A percentile compares a stretch with the other conserved stretches of the same genome.
phyloP scores from a whole-genome alignment of 495 filamentous ascomycete species.

The Mycothermus thermophilus region DNA sequence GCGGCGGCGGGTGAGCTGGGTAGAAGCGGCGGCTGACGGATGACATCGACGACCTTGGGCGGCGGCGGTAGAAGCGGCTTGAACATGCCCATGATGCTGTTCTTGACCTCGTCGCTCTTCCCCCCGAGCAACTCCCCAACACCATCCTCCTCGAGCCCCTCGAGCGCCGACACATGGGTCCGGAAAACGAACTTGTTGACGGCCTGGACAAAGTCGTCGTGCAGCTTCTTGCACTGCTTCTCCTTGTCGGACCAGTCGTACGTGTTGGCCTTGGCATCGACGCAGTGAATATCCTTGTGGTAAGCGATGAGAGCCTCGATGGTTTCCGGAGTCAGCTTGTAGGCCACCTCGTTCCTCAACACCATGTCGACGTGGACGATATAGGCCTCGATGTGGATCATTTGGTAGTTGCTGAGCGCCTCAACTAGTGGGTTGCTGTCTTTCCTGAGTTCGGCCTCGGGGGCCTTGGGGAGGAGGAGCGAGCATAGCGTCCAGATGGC shows the following conservation, averaged over 20 bases:
- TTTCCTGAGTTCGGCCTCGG: slow-evolving; percentile 72
- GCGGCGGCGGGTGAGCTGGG: slow-evolving; percentile 71
- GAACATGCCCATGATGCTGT: slow-evolving; percentile 69
- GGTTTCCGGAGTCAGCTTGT: slow-evolving; percentile 94
- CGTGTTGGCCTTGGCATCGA: slow-evolving; percentile 75
- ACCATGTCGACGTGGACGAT: slow-evolving; percentile 99
- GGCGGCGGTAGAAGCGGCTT: slow-evolving; percentile 85
- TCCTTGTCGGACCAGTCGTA: slow-evolving; percentile 98
- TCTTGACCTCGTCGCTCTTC: slow-evolving; percentile 88
- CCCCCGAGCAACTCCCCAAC: slow-evolving; percentile 86
- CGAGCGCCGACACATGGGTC: slow-evolving; percentile 75
- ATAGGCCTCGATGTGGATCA: slow-evolving; percentile 92
- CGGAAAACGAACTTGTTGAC: slow-evolving; percentile 96
- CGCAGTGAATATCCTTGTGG: slow-evolving; percentile 92
- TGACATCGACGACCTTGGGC: slow-evolving; percentile 80
- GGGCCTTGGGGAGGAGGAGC: slow-evolving; percentile 83
- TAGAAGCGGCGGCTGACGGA: slow-evolving; percentile 71
- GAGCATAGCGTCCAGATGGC: slow-evolving; percentile 95
- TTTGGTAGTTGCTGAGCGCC: slow-evolving; percentile 84
- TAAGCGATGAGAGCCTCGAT: slow-evolving; percentile 93
- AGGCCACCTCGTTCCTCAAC: slow-evolving; percentile 90
- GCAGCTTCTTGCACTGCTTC: slow-evolving; percentile 86
- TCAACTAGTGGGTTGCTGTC: slow-evolving; percentile 82
- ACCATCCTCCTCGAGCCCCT: slow-evolving; percentile 94
- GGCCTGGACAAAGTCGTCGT: slow-evolving; percentile 93